phyloP scores from a whole-genome alignment of 2,329 filamentous ascomycete species.

The Nemania serpens region DNA sequence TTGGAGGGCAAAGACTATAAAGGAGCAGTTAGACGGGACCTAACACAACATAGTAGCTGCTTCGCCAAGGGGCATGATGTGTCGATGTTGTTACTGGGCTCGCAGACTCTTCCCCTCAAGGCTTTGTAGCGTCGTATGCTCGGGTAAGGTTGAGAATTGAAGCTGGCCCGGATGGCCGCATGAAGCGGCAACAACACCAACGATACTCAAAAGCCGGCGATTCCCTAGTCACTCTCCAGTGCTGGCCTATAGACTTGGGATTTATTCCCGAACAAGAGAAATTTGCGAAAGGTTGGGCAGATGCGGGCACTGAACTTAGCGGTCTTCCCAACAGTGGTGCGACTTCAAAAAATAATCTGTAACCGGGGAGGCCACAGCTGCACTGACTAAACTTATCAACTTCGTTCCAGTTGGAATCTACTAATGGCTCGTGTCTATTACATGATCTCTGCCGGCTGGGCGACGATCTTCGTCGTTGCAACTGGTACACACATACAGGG shows the following conservation, averaged over 20 bases:
- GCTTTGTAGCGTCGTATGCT: slow-evolving; percentile 1
- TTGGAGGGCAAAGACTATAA: not conserved
- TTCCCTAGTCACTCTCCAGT: not conserved
- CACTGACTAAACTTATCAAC: not conserved
- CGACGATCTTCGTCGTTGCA: not conserved
- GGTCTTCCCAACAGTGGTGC: too few species aligned
- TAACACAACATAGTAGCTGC: too few species aligned
- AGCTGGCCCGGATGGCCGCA: slow-evolving; percentile 1
- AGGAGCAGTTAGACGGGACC: not conserved
- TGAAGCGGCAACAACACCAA: not conserved
- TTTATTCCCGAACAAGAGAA: not conserved
- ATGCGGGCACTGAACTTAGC: too few species aligned
- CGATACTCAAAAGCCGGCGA: not conserved
- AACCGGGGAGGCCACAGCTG: not conserved
- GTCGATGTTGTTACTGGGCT: too few species aligned
- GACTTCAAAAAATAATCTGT: too few species aligned
- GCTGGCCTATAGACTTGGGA: not conserved
- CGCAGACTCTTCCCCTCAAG: not conserved
- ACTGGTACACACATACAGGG: not conserved
- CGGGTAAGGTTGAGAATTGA: not conserved
- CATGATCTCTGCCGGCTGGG: not conserved
- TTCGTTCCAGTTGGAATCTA: not conserved
- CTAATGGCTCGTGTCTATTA: not conserved
- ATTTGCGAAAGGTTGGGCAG: too few species aligned
- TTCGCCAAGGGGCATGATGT: too few species aligned